Conservation (phyloP, 768 basidiomycete genomes). For the Suillus placidus region DNA sequence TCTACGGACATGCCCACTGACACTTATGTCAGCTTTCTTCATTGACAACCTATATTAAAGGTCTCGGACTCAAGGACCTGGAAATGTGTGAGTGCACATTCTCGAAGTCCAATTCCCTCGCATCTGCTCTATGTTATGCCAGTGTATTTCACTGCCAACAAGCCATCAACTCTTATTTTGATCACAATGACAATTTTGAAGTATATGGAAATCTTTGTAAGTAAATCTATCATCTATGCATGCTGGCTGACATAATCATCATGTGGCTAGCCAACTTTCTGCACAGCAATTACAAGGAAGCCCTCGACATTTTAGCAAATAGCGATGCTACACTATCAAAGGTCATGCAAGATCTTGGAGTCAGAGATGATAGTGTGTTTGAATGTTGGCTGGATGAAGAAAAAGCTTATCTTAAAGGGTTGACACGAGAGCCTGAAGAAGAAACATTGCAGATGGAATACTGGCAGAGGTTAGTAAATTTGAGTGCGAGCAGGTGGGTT, state of each 20-base stretch:
- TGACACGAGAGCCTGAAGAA: constrained; percentile 14
- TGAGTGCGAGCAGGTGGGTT: constrained; percentile 14
- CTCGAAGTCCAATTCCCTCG: constrained; percentile 21
- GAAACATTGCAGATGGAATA: constrained; percentile 21
- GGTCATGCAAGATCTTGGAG: constrained; percentile 13
- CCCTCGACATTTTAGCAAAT: constrained; percentile 22
- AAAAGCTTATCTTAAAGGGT: constrained; percentile 8
- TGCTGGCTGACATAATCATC: not conserved
- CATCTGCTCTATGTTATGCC: constrained; percentile 15
- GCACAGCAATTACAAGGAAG: constrained; percentile 30
- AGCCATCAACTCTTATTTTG: constrained; percentile 12
- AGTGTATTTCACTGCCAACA: constrained; percentile 25
- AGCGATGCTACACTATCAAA: not conserved
- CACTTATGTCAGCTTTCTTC: constrained; percentile 22
- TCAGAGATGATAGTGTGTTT: constrained; percentile 11
- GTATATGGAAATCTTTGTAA: constrained; percentile 10
- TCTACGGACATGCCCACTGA: constrained; percentile 5
- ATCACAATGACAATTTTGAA: constrained; percentile 9
- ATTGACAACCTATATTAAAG: constrained; percentile 19
- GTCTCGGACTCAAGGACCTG: constrained; percentile 25
- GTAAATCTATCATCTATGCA: not conserved
- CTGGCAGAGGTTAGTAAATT: constrained; percentile 15
- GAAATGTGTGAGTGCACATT: constrained; percentile 26
- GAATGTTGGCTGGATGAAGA: constrained; percentile 18
- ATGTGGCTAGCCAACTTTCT: constrained; percentile 15